Percentiles rank a stretch among this genome's conserved stretches.
phyloP scores from a whole-genome alignment of 129 eudicot genomes.

The Pulicaria dysenterica region DNA sequence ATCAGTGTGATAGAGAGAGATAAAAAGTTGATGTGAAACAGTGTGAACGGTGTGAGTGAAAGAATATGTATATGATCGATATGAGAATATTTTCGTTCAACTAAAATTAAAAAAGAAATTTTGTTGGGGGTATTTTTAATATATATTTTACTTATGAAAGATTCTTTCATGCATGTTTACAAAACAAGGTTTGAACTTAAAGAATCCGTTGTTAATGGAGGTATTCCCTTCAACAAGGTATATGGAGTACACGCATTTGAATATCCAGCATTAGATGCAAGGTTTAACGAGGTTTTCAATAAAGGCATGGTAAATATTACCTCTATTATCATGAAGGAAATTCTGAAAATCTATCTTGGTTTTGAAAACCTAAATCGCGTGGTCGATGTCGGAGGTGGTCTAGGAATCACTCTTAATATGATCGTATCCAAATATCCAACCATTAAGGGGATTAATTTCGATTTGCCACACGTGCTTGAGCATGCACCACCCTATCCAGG shows the following conservation, averaged over 20 bases:
- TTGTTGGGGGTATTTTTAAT: neutral
- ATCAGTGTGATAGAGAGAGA: too few relatives aligned
- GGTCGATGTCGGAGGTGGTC: conserved; percentile 49
- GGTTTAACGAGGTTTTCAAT: conserved; percentile 31
- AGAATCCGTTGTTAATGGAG: neutral
- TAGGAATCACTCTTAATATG: conserved; percentile 33
- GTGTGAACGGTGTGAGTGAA: too few relatives aligned
- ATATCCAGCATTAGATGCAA: conserved; percentile 16
- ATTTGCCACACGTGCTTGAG: conserved; percentile 40
- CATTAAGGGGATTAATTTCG: conserved; percentile 42
- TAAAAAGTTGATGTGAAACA: too few relatives aligned
- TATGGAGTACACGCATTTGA: conserved; percentile 9
- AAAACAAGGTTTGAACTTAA: conserved; percentile 3
- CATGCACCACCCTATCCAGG: conserved; percentile 34
- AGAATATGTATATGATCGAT: too few relatives aligned
- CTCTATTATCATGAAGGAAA: conserved; percentile 26
- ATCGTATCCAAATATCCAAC: conserved; percentile 31
- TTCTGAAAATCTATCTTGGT: conserved; percentile 35
- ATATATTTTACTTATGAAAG: neutral
- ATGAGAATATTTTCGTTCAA: too few relatives aligned
- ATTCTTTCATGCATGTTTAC: neutral
- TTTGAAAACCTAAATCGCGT: conserved; percentile 27
- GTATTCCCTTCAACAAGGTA: conserved; percentile 5
- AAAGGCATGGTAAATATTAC: conserved; percentile 36
- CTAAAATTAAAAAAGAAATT: too few relatives aligned